Evolutionary conservation across 805 yeast genomes (phyloP).

Genomic region (Tetrapisispora nanseiensis): DNA sequence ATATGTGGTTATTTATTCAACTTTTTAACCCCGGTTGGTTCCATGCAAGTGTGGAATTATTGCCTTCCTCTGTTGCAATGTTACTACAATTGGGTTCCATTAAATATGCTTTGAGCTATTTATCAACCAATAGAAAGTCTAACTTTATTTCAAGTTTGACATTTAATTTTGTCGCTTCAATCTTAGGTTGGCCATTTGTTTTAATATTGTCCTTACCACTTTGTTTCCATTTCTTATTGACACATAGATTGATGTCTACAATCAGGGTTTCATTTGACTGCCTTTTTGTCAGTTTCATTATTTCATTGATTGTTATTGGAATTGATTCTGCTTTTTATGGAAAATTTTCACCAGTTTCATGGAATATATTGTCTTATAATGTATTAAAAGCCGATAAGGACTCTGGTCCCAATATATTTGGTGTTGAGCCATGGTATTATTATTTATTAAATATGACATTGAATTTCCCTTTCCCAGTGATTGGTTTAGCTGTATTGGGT

Average conservation of each 20-base stretch:
- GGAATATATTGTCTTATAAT: conserved; percentile 75
- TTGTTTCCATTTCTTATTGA: conserved; percentile 31
- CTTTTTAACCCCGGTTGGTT: conserved; percentile 71
- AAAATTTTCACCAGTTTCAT: conserved; percentile 56
- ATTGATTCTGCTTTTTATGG: conserved; percentile 59
- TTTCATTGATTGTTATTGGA: conserved; percentile 15
- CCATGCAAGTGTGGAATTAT: conserved; percentile 76
- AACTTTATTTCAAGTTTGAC: conserved; percentile 22
- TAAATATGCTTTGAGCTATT: conserved; percentile 21
- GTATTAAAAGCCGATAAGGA: conserved; percentile 54
- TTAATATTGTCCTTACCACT: conserved; percentile 56
- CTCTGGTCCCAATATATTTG: conserved; percentile 86
- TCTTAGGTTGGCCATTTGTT: conserved; percentile 89
- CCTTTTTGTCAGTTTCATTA: conserved; percentile 11
- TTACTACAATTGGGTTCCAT: conserved; percentile 30
- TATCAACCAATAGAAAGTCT: conserved; percentile 15
- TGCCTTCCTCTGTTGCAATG: conserved; percentile 78
- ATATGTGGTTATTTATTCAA: conserved; percentile 54
- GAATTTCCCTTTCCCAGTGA: conserved; percentile 51
- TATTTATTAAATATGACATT: conserved; percentile 59
- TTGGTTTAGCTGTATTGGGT: conserved; percentile 25
- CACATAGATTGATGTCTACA: conserved; percentile 18
- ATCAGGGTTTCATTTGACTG: conserved; percentile 23
- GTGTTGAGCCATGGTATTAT: conserved; percentile 69
- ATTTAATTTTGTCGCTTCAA: conserved; percentile 46